Base-by-base conservation (phyloP, 495 filamentous ascomycete species). In the Podospora pseudocomata region DNA sequence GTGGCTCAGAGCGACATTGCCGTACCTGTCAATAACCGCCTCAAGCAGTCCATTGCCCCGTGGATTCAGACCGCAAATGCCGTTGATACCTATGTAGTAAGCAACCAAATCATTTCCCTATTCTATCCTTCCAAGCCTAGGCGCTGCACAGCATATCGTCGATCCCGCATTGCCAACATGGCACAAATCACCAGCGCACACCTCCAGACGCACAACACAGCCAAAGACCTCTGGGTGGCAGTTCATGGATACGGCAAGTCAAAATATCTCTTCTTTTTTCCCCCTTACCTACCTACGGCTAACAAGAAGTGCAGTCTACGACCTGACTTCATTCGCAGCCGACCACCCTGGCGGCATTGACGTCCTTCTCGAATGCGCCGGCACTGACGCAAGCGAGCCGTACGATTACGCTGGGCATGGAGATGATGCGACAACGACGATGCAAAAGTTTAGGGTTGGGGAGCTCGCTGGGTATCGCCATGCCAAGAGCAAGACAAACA, bases 351-450 rank as follows among this genome's bases (percentile, higher is more conserved):
- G 88, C 49, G 88, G 86, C 20, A 77, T 74, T 32, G 85, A 86
- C 11, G 80, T 86, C 3, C 80, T 89, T 0, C 39, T 75, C 6
- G 84, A 88, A 66, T 79, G 84, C 4, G 87, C 85, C 64, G 87
- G 87, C 23, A 76, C 79, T 59, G 86, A 89, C 71, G 86, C 85
- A 26, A 88, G 84, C 3, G 77, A 78, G 26, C 82, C 78, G 0
- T 89, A 86, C 67, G 86, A 88, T 66, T 82, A 89, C 69, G 80
- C 84, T 2, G 86, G 87, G 59, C 87, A 88, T 49, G 86, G 86
- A 20, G 82, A 84, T 58, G 86, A 86, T 63, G 83, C 83, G 39
- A 69, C 58, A 67, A 76, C 79, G 19, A 71, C 27, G 18, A 67
- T 67, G 66, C 13, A 7, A 26, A 44, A 63, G 60, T 63, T 63